Conservation (phyloP, 257 asterid species). For the Rauvolfia tetraphylla region DNA sequence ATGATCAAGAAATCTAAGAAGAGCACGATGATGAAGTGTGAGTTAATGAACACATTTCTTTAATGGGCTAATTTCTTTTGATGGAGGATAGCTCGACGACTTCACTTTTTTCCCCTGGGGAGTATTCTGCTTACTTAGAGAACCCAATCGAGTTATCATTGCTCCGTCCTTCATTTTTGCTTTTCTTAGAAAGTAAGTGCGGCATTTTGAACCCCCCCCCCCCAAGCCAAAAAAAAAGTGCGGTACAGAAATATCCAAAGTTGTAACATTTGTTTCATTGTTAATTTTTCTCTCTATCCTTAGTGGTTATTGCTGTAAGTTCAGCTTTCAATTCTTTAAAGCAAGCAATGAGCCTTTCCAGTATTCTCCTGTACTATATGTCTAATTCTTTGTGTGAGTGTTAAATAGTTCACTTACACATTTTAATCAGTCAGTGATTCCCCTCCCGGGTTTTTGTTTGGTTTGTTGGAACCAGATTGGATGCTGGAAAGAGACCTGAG, state of each 20-base stretch:
- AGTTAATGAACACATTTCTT: neutral
- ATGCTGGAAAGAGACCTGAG: neutral
- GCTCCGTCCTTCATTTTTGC: neutral
- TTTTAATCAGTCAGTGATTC: neutral
- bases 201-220: no score
- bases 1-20: neutral
- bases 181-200: neutral
- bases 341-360: neutral
- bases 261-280: neutral
- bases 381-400: neutral
- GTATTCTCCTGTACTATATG: neutral
- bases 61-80: neutral
- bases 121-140: neutral
- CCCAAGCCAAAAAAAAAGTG: no score
- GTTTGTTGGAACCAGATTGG: neutral
- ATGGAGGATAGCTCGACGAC: neutral
- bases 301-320: neutral
- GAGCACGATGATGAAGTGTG: neutral
- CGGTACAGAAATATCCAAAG: neutral
- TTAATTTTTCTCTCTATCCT: neutral
- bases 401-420: neutral
- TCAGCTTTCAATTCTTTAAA: neutral
- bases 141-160: neutral
- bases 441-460: neutral
- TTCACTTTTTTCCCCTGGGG: neutral